These are phyloP conservation scores for Paulownia fortunei DNA, from an alignment of 257 asterid genomes.

Conservation along the genomic window DNA sequence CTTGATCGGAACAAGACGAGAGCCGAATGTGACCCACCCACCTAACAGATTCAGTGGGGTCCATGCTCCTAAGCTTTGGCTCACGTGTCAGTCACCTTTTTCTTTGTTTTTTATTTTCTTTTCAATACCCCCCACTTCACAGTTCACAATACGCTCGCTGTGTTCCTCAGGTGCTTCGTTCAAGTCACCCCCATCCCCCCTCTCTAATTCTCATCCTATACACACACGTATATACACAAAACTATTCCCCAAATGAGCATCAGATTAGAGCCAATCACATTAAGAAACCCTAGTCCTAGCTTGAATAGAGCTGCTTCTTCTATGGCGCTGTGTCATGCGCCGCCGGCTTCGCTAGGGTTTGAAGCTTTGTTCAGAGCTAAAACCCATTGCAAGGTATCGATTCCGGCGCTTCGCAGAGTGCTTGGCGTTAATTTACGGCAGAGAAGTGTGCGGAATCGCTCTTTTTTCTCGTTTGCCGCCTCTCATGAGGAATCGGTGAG, in stretches of 20 bases:
- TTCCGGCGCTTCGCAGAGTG: conserved; percentile 36
- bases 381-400: conserved; percentile 23
- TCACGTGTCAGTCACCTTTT: conserved; percentile 26
- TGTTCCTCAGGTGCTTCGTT: conserved; percentile 26
- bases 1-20: not conserved
- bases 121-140: not conserved
- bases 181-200: not conserved
- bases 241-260: conserved; percentile 32
- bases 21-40: not conserved
- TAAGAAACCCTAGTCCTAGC: conserved; percentile 41
- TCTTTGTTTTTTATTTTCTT: not conserved
- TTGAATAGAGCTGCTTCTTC: conserved; percentile 34
- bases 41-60: conserved; percentile 35
- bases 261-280: conserved; percentile 37
- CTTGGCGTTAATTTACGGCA: conserved; percentile 37
- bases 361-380: conserved; percentile 32
- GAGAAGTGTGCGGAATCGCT: conserved; percentile 43
- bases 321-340: conserved; percentile 47
- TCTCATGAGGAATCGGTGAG: conserved; percentile 85
- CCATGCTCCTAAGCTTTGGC: not conserved
- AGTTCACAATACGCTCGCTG: not conserved
- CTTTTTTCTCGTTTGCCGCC: conserved; percentile 61
- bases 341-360: conserved; percentile 54
- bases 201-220: conserved; percentile 1
- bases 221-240: not conserved